phyloP scores from a whole-genome alignment of 345 rosid genomes.

The Gossypium ekmanianum region DNA sequence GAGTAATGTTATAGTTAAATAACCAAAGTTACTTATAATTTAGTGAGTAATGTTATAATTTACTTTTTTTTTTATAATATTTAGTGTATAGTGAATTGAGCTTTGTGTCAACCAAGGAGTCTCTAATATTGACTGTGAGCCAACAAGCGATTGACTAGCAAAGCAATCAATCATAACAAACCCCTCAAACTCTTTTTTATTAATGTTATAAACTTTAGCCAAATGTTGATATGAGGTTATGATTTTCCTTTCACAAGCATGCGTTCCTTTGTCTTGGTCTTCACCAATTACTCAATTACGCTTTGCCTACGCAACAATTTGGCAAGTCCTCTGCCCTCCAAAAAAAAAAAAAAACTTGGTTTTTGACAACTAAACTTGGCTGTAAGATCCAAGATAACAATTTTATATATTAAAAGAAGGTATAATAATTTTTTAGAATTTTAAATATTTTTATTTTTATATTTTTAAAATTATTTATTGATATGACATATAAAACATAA shows the following conservation, averaged over 20 bases:
- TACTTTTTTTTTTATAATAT: too few relatives aligned
- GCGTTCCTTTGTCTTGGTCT: constrained; percentile 4
- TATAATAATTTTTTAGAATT: too few relatives aligned
- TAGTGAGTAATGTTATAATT: too few relatives aligned
- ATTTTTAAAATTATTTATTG: neutral
- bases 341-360: neutral
- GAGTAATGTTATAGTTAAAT: too few relatives aligned
- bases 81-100: neutral
- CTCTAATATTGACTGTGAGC: constrained; percentile 4
- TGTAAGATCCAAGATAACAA: neutral
- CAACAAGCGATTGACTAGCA: neutral
- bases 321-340: neutral
- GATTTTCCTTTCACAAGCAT: constrained; percentile 10
- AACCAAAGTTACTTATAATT: too few relatives aligned
- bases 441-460: too few relatives aligned
- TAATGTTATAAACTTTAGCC: neutral
- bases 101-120: constrained; percentile 10
- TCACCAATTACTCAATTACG: constrained; percentile 7
- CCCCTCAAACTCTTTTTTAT: neutral
- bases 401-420: neutral
- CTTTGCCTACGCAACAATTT: neutral
- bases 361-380: constrained; percentile 2
- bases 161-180: constrained; percentile 2
- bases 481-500: too few relatives aligned
- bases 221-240: neutral